Base-by-base conservation (phyloP, 1,284 basidiomycete genomes). In the Melampsora allii-populina region DNA sequence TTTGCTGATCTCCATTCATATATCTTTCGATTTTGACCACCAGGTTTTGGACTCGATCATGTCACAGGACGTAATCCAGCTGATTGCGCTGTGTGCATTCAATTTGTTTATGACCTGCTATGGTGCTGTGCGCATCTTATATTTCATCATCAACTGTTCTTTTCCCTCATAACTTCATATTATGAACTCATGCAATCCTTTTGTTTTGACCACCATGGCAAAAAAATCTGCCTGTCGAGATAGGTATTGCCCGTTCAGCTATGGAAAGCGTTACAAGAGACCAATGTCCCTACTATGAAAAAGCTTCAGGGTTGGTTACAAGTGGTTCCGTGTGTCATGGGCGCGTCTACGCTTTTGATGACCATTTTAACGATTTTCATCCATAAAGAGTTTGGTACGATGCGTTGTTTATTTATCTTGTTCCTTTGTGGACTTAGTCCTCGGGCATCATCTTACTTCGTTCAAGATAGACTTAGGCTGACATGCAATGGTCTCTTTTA, bases 11-110 rank as follows among this genome's bases (percentile, higher is more conserved):
- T 36, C 19, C 19, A 29, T 31, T 12, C 59, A 61, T n/a, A 9
- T 36, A 1, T 61, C 3, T 9, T 61, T 29, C 6, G 5, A 1
- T 29, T 24, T 2, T 60, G 21, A n/a, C 17, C 58, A 24, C 19
- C 33, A 61, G 59, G 59, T 36, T 31, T 29, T 61, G n/a, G 59
- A 61, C 59, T 61, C 59, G 2, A n/a, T 61, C 59, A 29, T 61
- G 27, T 31, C 24, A 6, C 24, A 33, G 17, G 29, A 61, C 33
- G 59, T 61, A 9, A 61, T 61, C 31, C 59, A 61, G 59, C 59
- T 61, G 1, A 33, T 61, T 29, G 59, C 59, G 12, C 59, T 61
- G 0, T 61, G 59, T 36, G 59, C 21, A n/a, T 61, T 61, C 31
- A 61, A 61, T 61, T n/a, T 61, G 24, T 36, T 61, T 5, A 61